Percentiles rank a stretch among this genome's conserved stretches.
These are phyloP conservation scores for Plasmodium knowlesi DNA, from an alignment of 169 alveolate species.

Conservation along the genomic window DNA sequence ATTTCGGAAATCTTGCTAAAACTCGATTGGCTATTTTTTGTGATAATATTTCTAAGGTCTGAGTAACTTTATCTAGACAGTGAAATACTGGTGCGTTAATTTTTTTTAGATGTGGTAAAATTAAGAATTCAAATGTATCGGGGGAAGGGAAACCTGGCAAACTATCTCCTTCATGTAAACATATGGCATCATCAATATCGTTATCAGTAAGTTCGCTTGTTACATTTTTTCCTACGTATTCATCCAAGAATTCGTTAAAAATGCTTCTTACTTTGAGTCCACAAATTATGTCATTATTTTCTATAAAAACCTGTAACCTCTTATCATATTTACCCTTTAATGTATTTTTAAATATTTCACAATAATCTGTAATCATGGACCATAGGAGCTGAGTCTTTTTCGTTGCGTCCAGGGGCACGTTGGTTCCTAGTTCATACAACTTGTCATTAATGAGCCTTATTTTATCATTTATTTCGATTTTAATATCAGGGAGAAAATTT, in stretches of 20 bases:
- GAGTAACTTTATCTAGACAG: constrained; percentile 85
- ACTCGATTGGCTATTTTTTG: constrained; percentile 93
- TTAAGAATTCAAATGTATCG: constrained; percentile 95
- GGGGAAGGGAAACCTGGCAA: constrained; percentile 99
- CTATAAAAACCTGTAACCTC: constrained; percentile 88
- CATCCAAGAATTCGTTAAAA: constrained; percentile 93
- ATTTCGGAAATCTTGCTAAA: constrained; percentile 93
- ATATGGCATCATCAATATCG: constrained; percentile 97
- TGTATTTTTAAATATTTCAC: constrained; percentile 95
- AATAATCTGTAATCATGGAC: constrained; percentile 98
- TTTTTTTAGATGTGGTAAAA: constrained; percentile 94
- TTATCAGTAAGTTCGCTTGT: constrained; percentile 91
- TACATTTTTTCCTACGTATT: constrained; percentile 86
- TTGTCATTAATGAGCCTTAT: constrained; percentile 86
- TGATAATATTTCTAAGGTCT: constrained; percentile 91
- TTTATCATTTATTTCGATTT: constrained; percentile 87
- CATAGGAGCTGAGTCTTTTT: constrained; percentile 96
- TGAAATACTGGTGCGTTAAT: constrained; percentile 82
- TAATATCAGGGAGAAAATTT: constrained; percentile 96
- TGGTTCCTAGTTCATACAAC: constrained; percentile 92
- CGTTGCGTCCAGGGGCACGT: constrained; percentile 92
- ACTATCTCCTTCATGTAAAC: constrained; percentile 97
- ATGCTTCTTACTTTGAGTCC: constrained; percentile 90
- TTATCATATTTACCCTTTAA: constrained; percentile 96
- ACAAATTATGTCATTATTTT: constrained; percentile 85